phyloP scores from a whole-genome alignment of 2,329 filamentous ascomycete species.

The Alternaria incomplexa region DNA sequence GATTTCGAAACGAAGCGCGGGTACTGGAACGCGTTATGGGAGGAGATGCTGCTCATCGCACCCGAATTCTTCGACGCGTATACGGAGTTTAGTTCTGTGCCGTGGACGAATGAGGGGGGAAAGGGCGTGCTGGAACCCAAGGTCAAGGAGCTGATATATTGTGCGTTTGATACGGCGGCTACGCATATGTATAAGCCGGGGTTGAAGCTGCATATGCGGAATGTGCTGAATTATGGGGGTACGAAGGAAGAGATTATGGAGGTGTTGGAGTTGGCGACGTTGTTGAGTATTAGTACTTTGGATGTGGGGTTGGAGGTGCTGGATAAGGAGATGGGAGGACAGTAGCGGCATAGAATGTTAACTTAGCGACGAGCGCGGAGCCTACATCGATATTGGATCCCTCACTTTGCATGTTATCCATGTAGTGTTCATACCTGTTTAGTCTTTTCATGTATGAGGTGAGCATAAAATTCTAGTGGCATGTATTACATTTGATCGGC shows the following conservation, averaged over 20 bases:
- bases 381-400: background rate
- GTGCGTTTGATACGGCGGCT: constrained; percentile 56
- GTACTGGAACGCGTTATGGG: constrained; percentile 57
- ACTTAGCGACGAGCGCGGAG: background rate
- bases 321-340: constrained; percentile 25
- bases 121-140: constrained; percentile 52
- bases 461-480: background rate
- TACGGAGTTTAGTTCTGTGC: constrained; percentile 54
- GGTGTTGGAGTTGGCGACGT: constrained; percentile 54
- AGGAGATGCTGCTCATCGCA: constrained; percentile 52
- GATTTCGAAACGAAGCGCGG: constrained; percentile 55
- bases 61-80: constrained; percentile 59
- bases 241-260: constrained; percentile 57
- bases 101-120: constrained; percentile 46
- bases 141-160: constrained; percentile 57
- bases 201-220: constrained; percentile 57
- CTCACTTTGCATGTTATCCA: background rate
- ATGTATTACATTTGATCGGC: background rate
- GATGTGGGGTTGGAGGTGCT: constrained; percentile 34
- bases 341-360: background rate
- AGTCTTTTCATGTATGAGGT: background rate
- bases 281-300: constrained; percentile 41
- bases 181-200: constrained; percentile 58
- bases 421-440: background rate
- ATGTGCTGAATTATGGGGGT: constrained; percentile 55